Evolutionary conservation across 73 alveolate species (phyloP).

Genomic region (Tetrahymena elliotti): DNA sequence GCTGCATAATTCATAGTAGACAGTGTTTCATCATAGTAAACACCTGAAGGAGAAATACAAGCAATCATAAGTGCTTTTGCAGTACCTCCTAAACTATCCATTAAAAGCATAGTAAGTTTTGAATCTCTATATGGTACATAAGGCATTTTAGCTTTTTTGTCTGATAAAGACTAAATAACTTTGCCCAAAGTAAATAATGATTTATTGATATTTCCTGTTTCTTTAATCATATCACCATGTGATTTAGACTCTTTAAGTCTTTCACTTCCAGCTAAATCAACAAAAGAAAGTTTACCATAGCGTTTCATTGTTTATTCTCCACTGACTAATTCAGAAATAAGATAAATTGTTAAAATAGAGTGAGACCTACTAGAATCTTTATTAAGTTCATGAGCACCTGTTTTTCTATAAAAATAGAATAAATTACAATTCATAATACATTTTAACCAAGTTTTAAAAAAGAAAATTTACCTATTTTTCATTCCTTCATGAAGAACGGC

Average conservation of each 20-base stretch:
- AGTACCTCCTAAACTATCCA: conserved; percentile 98
- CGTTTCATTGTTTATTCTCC: conserved; percentile 90
- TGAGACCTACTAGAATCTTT: conserved; percentile 97
- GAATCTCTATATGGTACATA: conserved; percentile 98
- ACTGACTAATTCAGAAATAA: conserved; percentile 80
- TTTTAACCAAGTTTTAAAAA: neutral
- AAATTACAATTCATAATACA: neutral
- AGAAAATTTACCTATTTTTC: conserved; percentile 54
- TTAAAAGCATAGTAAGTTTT: conserved; percentile 95
- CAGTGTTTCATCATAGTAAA: conserved; percentile 90
- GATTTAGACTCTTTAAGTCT: conserved; percentile 95
- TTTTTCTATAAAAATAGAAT: conserved; percentile 45
- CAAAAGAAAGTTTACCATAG: conserved; percentile 96
- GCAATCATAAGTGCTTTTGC: conserved; percentile 97
- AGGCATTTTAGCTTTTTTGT: conserved; percentile 62
- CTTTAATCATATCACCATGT: conserved; percentile 93
- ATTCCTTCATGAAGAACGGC: conserved; percentile 97
- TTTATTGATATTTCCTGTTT: conserved; percentile 96
- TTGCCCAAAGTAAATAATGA: conserved; percentile 93
- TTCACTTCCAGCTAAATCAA: conserved; percentile 98
- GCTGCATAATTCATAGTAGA: conserved; percentile 94
- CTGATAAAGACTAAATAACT: conserved; percentile 73
- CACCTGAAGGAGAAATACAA: conserved; percentile 87
- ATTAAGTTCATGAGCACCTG: conserved; percentile 94
- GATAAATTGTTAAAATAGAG: conserved; percentile 85